A percentile compares a stretch with the other conserved stretches of the same genome.
Evolutionary conservation across 2,329 filamentous ascomycete species (phyloP).

Genomic region (Cladosporium halotolerans): DNA sequence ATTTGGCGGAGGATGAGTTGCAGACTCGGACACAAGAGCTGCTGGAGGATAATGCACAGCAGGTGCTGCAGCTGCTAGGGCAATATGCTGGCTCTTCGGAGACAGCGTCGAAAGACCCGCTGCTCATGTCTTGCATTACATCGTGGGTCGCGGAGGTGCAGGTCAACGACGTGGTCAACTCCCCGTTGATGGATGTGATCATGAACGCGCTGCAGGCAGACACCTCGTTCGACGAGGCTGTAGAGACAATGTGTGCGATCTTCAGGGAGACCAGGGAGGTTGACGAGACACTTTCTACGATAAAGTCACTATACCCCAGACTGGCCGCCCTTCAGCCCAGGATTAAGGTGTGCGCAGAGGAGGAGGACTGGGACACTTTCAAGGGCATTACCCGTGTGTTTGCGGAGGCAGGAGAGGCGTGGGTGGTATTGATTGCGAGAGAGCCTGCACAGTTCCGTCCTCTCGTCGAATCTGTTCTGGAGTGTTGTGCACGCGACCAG

Average conservation of each 20-base stretch:
- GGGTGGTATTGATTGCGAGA: slow-evolving; percentile 86
- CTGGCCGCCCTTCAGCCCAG: slow-evolving; percentile 70
- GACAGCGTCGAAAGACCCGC: slow-evolving; percentile 80
- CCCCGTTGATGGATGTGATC: slow-evolving; percentile 74
- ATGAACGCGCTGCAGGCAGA: slow-evolving; percentile 71
- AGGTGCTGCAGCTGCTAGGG: slow-evolving; percentile 80
- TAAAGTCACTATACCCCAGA: slow-evolving; percentile 75
- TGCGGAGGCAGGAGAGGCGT: slow-evolving; percentile 86
- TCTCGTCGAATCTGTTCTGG: slow-evolving; percentile 84
- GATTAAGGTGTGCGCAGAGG: slow-evolving; percentile 66
- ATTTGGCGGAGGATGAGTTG: slow-evolving; percentile 96
- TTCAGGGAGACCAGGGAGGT: slow-evolving; percentile 90
- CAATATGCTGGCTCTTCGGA: slow-evolving; percentile 89
- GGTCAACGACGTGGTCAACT: slow-evolving; percentile 73
- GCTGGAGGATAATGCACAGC: slow-evolving; percentile 79
- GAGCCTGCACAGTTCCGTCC: slow-evolving; percentile 74
- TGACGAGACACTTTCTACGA: slow-evolving; percentile 77
- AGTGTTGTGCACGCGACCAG: slow-evolving; percentile 79
- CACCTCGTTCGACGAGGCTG: slow-evolving; percentile 74
- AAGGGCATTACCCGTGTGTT: slow-evolving; percentile 87
- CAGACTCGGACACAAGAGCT: slow-evolving; percentile 77
- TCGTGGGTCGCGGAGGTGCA: slow-evolving; percentile 96
- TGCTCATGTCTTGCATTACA: slow-evolving; percentile 88
- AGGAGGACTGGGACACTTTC: slow-evolving; percentile 79
- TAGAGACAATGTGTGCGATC: slow-evolving; percentile 88